Evolutionary conservation across 495 filamentous ascomycete species (phyloP).

Genomic region (Podospora australis): DNA sequence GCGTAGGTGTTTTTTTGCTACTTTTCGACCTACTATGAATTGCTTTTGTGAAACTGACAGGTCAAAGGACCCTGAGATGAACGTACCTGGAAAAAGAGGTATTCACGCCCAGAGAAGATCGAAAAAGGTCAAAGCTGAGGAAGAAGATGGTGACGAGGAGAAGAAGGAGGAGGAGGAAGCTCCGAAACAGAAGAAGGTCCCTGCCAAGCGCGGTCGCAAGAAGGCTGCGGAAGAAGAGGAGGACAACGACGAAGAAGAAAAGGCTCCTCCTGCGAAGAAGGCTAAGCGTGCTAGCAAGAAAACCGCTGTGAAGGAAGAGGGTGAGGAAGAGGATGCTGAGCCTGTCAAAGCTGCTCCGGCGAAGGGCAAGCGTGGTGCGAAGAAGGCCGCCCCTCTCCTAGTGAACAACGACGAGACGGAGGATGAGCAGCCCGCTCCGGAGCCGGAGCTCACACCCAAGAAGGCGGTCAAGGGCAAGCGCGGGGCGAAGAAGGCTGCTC

Average conservation of each 20-base stretch:
- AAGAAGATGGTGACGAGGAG: no score
- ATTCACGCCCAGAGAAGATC: constrained; percentile 40
- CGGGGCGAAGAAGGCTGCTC: constrained; percentile 5
- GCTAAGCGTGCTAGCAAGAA: constrained; percentile 23
- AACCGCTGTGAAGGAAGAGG: constrained; percentile 19
- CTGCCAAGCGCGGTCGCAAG: constrained; percentile 15
- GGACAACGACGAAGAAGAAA: constrained; percentile 18
- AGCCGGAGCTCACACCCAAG: constrained; percentile 4
- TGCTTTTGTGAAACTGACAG: background rate
- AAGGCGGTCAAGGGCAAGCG: constrained; percentile 15
- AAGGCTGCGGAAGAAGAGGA: constrained; percentile 27
- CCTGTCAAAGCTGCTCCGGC: constrained; percentile 4
- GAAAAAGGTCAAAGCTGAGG: constrained; percentile 32
- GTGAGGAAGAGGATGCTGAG: constrained; percentile 27
- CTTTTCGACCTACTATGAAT: no score
- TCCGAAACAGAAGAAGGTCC: constrained; percentile 20
- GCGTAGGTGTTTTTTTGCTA: constrained; percentile 46
- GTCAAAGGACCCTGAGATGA: constrained; percentile 58
- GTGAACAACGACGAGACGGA: constrained; percentile 25
- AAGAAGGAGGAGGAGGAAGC: no score
- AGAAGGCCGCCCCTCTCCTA: no score
- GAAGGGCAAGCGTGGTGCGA: no score
- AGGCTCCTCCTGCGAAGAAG: constrained; percentile 26
- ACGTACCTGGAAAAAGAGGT: constrained; percentile 58
- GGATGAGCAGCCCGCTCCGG: constrained; percentile 11